Base-by-base conservation (phyloP, 2,329 filamentous ascomycete species). In the Sphaerulina musiva region DNA sequence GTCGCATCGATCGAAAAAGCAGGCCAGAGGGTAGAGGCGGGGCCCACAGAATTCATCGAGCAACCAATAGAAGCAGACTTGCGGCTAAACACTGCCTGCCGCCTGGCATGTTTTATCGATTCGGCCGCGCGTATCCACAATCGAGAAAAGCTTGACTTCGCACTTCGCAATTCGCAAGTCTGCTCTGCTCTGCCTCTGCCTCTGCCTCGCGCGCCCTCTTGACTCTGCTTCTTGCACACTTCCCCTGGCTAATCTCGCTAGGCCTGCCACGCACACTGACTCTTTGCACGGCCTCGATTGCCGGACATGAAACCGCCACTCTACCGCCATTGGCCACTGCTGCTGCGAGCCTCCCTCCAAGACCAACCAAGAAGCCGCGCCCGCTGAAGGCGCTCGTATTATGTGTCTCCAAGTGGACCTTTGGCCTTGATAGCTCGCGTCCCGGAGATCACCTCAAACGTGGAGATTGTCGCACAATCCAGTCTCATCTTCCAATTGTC, bases 371-470 rank as follows among this genome's bases (percentile, higher is more conserved):
- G 48, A 40, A 51, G 29, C 48, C 40, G 31, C 47, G 41, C 40
- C 26, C 14, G 26, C 26, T 14, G 29, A 14, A 2, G 23, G 40
- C 40, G 40, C 48, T 51, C 48, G 48, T 51, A 51, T 51, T 45
- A 11, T 12, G 14, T 32, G 8, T 45, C 39, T 20, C 41, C 48
- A 20, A 11, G 48, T 51, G 48, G 48, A 36, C n/a, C 48, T 44
- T 39, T 45, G 48, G 40, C 48, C 42, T 51, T 20, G 48, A 40
- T 32, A 29, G 48, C 40, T 39, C 40, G 32, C 32, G 11, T 40
- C 23, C 41, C 48, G 48, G 48, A 51, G 40, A 51, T 51, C 48
- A 51, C 48, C 42, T 44, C 42, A 5, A 12, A 26, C 42, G 42
- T 17, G n/a, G 40, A 9, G 23, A 9, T 1, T 17, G 40, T 26